Conservation (phyloP, 805 yeast species). For the Komagataella pseudopastoris region DNA sequence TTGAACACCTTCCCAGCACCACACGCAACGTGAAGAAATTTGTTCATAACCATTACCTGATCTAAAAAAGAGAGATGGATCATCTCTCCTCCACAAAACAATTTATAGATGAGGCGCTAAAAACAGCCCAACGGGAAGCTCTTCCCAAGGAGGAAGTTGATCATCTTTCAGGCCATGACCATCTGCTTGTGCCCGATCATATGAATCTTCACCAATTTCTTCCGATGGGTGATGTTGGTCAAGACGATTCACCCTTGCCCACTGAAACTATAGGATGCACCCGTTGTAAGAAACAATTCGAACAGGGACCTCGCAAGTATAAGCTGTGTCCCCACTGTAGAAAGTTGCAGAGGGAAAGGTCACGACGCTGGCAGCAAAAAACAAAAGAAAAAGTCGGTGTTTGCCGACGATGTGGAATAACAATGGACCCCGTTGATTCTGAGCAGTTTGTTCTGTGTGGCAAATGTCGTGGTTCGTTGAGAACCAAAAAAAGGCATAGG, state of each 20-base stretch:
- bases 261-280: constrained; percentile 21
- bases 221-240: background rate
- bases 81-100: background rate
- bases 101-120: background rate
- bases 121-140: background rate
- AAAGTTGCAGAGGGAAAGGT: constrained; percentile 46
- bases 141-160: background rate
- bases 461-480: constrained; percentile 38
- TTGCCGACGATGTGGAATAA: constrained; percentile 50
- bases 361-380: constrained; percentile 50
- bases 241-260: background rate
- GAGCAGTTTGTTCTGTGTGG: constrained; percentile 46
- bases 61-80: background rate
- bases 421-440: constrained; percentile 25
- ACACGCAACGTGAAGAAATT: background rate
- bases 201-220: background rate
- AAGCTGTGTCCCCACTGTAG: constrained; percentile 55
- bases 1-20: background rate
- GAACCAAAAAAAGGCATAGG: constrained; percentile 42
- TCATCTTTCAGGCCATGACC: background rate
- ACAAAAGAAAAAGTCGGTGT: constrained; percentile 49
- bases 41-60: background rate
- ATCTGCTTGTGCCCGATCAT: background rate
- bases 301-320: constrained; percentile 31
- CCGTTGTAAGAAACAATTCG: constrained; percentile 47